Evolutionary conservation across 2,329 filamentous ascomycete genomes (phyloP).

Genomic region (Ilyonectria robusta): DNA sequence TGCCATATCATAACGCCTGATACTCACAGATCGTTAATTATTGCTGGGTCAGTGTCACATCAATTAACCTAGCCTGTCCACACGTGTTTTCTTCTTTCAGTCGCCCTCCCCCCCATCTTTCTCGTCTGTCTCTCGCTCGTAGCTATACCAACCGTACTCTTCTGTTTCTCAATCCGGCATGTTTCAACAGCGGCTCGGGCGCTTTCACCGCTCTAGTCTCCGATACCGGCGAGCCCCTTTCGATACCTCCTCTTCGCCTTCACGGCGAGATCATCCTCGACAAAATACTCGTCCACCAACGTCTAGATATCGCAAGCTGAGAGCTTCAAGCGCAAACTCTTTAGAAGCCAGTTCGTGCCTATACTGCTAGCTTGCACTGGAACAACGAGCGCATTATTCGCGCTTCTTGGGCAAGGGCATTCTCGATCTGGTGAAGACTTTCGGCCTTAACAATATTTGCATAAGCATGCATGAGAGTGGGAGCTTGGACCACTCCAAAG

Average conservation of each 20-base stretch:
- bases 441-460: conserved; percentile 76
- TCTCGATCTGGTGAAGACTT: conserved; percentile 64
- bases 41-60: too few relatives aligned
- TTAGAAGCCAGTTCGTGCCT: conserved; percentile 59
- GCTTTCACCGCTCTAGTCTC: too few relatives aligned
- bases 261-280: not conserved
- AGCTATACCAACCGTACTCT: too few relatives aligned
- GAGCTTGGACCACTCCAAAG: conserved; percentile 77
- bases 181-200: too few relatives aligned
- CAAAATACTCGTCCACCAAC: not conserved
- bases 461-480: conserved; percentile 78
- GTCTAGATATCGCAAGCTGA: not conserved
- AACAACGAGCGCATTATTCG: conserved; percentile 73
- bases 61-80: too few relatives aligned
- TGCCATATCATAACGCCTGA: too few relatives aligned
- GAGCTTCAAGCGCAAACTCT: not conserved
- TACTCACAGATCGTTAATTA: too few relatives aligned
- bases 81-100: too few relatives aligned
- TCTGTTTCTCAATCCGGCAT: too few relatives aligned
- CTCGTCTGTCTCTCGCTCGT: too few relatives aligned
- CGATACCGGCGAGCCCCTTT: not conserved
- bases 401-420: conserved; percentile 72
- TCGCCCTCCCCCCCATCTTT: too few relatives aligned
- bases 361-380: conserved; percentile 77
- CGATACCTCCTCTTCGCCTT: conserved; percentile 2